Evolutionary conservation across 768 basidiomycete species (phyloP), one percentile per base, ranked within the genome.

Genomic region (Porpolomopsis calyptriformis): DNA sequence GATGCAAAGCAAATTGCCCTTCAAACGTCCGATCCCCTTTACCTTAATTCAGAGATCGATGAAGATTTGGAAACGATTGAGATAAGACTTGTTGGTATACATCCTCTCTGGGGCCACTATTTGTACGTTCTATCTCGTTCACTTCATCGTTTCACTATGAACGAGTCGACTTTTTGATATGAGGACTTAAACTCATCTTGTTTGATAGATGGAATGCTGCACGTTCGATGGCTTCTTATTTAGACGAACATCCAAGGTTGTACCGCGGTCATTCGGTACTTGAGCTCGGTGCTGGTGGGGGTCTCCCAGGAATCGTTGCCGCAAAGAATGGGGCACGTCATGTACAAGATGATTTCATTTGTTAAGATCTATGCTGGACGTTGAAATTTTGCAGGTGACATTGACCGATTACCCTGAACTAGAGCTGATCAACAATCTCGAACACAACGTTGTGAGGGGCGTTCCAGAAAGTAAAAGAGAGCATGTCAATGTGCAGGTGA

Each of bases 281-380:
- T 1, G 96, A 99, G 60, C 76, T 98, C 0, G 96, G 96, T 0
- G 96, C 96, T 0, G 96, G 92, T 0, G 93, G 89, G 1, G 94
- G 82, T 2, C 67, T 98, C 4, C 96, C 96, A 0, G 79, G 85
- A 3, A 69, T 99, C 5, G 75, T 93, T 2, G 68, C 82, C 0
- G 77, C 73, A 0, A 74, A 81, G 33, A 81, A 79, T 48, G 84
- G 82, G 0, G 90, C 91, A 0, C 56, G 60, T 33, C 76, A 74
- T 57, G 91, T 87, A 16, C n/a, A 68, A 55, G 1, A 33, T 3
- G 16, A 6, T 44, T 2, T 53, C 33, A 3, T 1, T 29, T 33
- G 18, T 31, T n/a, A 9, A 18, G 16, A 22, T 39, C 35, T 27
- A 34, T 41, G 40, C 10, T 31, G 36, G 16, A 11, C 36, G 16